Conservation (phyloP, 2,329 filamentous ascomycete genomes). For the Cryoendolithus antarcticus region DNA sequence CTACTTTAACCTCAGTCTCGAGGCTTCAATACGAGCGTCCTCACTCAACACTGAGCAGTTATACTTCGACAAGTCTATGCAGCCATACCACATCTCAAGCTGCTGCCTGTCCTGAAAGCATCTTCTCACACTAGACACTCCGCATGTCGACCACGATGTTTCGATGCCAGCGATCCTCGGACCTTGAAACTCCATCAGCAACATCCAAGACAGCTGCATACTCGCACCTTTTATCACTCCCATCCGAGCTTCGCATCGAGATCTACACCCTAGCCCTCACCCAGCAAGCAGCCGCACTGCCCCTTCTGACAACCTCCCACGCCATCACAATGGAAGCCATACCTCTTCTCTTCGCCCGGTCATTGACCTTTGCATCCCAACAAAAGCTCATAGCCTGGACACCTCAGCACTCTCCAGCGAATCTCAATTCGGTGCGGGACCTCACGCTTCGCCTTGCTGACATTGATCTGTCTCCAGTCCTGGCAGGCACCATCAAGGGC, state of each 20-base stretch:
- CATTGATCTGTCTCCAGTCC: constrained; percentile 16
- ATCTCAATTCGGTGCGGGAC: constrained; percentile 14
- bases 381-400: constrained; percentile 17
- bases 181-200: no score
- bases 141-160: no score
- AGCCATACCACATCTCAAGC: no score
- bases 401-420: constrained; percentile 7
- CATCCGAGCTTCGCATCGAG: constrained; percentile 7
- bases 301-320: constrained; percentile 9
- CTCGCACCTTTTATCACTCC: constrained; percentile 5
- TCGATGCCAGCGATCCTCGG: no score
- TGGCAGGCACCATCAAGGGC: constrained; percentile 3
- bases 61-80: no score
- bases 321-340: constrained; percentile 15
- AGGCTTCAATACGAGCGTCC: no score
- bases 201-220: no score
- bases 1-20: no score
- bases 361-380: constrained; percentile 15
- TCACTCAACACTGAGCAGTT: no score
- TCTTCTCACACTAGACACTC: no score
- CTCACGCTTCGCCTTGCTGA: constrained; percentile 15
- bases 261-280: constrained; percentile 4
- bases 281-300: neutral
- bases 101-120: no score
- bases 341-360: constrained; percentile 12